Evolutionary conservation across 2,329 filamentous ascomycete genomes (phyloP), one percentile per base, ranked within the genome.

Genomic region (Calonectria pauciramosa): DNA sequence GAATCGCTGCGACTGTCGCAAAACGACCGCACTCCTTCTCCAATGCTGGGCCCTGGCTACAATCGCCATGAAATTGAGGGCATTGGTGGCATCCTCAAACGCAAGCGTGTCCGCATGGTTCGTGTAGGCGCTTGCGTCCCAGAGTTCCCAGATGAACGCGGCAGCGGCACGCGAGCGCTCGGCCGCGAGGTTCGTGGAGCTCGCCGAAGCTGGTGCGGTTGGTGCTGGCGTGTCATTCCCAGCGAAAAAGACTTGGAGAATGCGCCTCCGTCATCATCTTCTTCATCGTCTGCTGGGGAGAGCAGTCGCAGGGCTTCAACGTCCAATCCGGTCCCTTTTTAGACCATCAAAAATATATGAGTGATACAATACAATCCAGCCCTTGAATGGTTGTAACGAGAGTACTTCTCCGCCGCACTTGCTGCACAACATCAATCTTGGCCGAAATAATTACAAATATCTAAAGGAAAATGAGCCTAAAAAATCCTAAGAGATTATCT

Each of bases 61-160:
- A 90, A 93, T 71, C 90, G 94, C 52, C 96, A 98, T 82, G 96
- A 98, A 85, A 94, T 98, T 74, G 95, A 98, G 81, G 96, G 96
- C 2, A 94, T 98, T 56, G 96, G 96, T 14, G 96, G 96, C 0
- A 91, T 94, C 18, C 92, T 98, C 68, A 98, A 98, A 88, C 94
- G 93, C 75, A 98, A 96, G 86, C 89, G 94, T n/a, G 95, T 97
- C 80, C 93, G 93, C 80, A 93, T 95, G 86, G 92, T 97, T 8
- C 91, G 90, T 74, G 93, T 98, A 0, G 96, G 96, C 1, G 94
- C 94, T 6, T 95, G 94, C 75, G 96, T 98, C 16, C 94, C 94
- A 75, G 95, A 98, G 83, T 96, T 93, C 86, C 94, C 95, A 77
- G 95, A 96, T 82, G 95, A 97, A 85, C 90, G 91, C 71, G 90